Conservation (phyloP, 768 basidiomycete genomes). For the Cystofilobasidium ferigula region DNA sequence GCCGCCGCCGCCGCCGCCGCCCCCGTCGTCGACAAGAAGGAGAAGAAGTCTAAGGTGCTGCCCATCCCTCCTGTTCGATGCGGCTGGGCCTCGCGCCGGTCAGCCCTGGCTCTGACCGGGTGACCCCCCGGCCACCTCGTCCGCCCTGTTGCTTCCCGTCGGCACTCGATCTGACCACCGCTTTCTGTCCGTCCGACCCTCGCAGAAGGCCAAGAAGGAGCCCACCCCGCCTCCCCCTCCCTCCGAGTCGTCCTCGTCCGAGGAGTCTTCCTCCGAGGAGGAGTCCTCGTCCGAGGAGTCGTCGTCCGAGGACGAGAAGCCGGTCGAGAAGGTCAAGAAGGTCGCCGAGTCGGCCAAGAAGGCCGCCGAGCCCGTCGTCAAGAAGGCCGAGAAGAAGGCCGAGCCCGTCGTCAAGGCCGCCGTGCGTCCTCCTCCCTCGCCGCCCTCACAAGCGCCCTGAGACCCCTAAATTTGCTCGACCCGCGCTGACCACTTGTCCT, state of each 20-base stretch:
- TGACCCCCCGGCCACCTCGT: background rate
- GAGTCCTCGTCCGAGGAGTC: slow-evolving; percentile 43
- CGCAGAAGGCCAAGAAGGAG: slow-evolving; percentile 25
- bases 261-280: slow-evolving; percentile 25
- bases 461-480: too few species aligned
- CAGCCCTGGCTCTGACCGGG: background rate
- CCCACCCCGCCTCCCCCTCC: slow-evolving; percentile 21
- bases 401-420: slow-evolving; percentile 22
- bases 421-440: background rate
- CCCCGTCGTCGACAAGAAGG: slow-evolving; percentile 26
- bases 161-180: background rate
- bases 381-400: slow-evolving; percentile 39
- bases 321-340: slow-evolving; percentile 37
- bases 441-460: too few species aligned
- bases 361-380: slow-evolving; percentile 23
- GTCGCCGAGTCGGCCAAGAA: slow-evolving; percentile 38
- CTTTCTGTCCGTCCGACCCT: too few species aligned
- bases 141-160: background rate
- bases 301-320: slow-evolving; percentile 30
- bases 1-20: slow-evolving; percentile 25
- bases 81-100: background rate
- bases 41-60: slow-evolving; percentile 34
- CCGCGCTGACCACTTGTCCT: too few species aligned
- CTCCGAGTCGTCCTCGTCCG: slow-evolving; percentile 8
- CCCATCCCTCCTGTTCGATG: background rate